A percentile compares a stretch with the other conserved stretches of the same genome.
phyloP scores from a whole-genome alignment of 805 yeast genomes.

The Saccharomycopsis olivae region DNA sequence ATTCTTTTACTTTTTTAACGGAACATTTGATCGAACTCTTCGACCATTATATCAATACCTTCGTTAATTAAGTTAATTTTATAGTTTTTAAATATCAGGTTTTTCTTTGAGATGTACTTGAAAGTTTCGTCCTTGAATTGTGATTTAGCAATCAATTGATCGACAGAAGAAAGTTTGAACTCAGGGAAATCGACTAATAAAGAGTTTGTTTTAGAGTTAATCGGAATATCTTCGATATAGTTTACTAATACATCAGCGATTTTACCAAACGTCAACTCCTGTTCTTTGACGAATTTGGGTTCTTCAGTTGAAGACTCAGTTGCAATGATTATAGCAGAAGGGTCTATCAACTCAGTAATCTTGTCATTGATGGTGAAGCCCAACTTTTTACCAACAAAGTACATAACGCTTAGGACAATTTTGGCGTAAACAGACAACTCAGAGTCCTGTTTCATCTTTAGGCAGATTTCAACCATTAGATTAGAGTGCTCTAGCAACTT shows the following conservation, averaged over 20 bases:
- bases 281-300: background rate
- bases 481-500: conserved; percentile 13
- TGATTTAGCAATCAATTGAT: conserved; percentile 1
- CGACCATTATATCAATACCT: conserved; percentile 9
- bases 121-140: conserved; percentile 9
- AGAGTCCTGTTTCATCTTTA: background rate
- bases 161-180: background rate
- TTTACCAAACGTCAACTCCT: background rate
- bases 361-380: background rate
- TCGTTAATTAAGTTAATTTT: conserved; percentile 14
- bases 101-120: conserved; percentile 12
- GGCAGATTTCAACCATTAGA: conserved; percentile 2
- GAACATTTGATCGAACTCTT: conserved; percentile 16
- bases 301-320: too few species aligned
- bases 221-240: conserved; percentile 11
- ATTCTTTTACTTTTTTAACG: too few species aligned
- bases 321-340: background rate
- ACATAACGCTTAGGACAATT: conserved; percentile 10
- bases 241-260: conserved; percentile 4
- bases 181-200: background rate
- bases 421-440: conserved; percentile 6
- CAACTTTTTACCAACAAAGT: conserved; percentile 8
- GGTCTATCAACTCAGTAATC: background rate
- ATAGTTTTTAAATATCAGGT: conserved; percentile 10
- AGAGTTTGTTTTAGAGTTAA: conserved; percentile 5